Percentiles rank a stretch among this genome's conserved stretches.
These are phyloP conservation scores for Wickerhamomyces strasburgensis DNA, from an alignment of 805 yeast genomes.

Conservation along the genomic window DNA sequence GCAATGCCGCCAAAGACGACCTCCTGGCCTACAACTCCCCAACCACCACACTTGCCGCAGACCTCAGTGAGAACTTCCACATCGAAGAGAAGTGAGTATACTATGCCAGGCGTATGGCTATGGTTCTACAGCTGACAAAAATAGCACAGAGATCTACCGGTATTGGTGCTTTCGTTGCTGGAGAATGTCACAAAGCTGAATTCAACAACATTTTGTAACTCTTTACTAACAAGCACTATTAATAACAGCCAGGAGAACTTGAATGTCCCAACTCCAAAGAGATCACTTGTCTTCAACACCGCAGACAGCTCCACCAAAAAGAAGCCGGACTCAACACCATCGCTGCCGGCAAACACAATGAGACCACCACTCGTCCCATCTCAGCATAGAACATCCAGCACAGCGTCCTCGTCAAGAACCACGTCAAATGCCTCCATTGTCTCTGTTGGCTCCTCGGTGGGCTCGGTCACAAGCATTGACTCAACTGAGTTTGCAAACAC, in stretches of 20 bases:
- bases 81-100: slow-evolving; percentile 23
- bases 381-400: slow-evolving; percentile 1
- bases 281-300: slow-evolving; percentile 13
- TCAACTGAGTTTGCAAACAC: slow-evolving; percentile 7
- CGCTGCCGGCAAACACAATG: slow-evolving; percentile 2
- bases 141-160: neutral
- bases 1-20: slow-evolving; percentile 22
- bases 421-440: slow-evolving; percentile 22
- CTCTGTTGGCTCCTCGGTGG: slow-evolving; percentile 18
- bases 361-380: slow-evolving; percentile 9
- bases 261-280: slow-evolving; percentile 15
- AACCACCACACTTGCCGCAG: slow-evolving; percentile 33
- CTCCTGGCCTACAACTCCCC: slow-evolving; percentile 35
- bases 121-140: neutral
- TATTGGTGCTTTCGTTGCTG: slow-evolving; percentile 1
- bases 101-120: too few species aligned
- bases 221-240: neutral
- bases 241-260: slow-evolving; percentile 6
- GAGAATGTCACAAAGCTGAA: slow-evolving; percentile 11
- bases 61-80: slow-evolving; percentile 34
- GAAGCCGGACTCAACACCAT: neutral
- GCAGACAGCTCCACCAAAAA: slow-evolving; percentile 4
- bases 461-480: slow-evolving; percentile 22
- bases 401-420: slow-evolving; percentile 13
- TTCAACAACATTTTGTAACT: neutral